Base-by-base conservation (phyloP, 257 asterid species). In the Penstemon davidsonii region DNA sequence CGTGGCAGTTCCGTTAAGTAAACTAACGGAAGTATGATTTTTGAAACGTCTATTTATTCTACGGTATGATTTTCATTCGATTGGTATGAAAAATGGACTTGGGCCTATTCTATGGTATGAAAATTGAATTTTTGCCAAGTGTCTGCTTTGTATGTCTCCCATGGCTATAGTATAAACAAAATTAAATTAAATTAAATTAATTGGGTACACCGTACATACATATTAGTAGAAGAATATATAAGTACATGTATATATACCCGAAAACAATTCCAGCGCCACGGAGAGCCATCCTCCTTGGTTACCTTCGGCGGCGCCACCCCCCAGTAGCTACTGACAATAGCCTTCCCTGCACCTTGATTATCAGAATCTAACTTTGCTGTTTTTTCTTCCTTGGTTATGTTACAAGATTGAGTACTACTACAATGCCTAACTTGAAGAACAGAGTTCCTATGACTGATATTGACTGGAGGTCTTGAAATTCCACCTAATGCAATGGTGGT, bases 111-210 rank as follows among this genome's bases (percentile, higher is more conserved):
- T n/a, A n/a, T n/a, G n/a, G n/a, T n/a, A n/a, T n/a, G n/a, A n/a
- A n/a, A n/a, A n/a, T n/a, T n/a, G n/a, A n/a, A n/a, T n/a, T n/a
- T n/a, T n/a, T n/a, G n/a, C n/a, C n/a, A n/a, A n/a, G 81, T 81
- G 73, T 87, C 88, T 18, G 95, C 85, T 55, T 73, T 82, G 72
- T 85, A 87, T 2, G 95, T 85, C 81, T 87, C 95, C 95, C 89
- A 87, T 72, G 95, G 95, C 85, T 85, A 70, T 25, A 25, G 18
- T 25, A 25, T 25, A 25, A 25, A 25, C 33, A 25, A 25, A 25
- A 25, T 25, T 25, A 25, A 19, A 19, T 19, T 19, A 19, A 19
- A n/a, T n/a, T n/a, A n/a, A 15, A 15, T 15, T 15, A 15, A 15
- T 15, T 15, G 18, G 18, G 18, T 15, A 15, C 18, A 15, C 18